phyloP scores from a whole-genome alignment of 148 eudicot genomes.

The Rhododendron molle region DNA sequence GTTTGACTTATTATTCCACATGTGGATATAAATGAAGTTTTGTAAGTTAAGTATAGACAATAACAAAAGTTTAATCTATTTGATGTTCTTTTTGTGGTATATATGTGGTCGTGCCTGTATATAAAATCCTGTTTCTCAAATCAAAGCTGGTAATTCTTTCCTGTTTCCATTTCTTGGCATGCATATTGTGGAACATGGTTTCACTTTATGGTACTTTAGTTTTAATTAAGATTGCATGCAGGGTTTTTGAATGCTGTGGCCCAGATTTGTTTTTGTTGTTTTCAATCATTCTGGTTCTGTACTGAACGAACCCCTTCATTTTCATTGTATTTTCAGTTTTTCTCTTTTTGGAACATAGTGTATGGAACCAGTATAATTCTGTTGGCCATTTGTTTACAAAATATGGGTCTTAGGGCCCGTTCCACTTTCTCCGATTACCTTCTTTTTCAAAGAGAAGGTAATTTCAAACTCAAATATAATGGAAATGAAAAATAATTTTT shows the following conservation, averaged over 20 bases:
- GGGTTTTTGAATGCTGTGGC: background rate
- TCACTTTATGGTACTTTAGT: background rate
- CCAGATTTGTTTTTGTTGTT: background rate
- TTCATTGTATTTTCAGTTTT: background rate
- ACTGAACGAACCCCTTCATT: background rate
- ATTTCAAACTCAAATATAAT: too few relatives aligned
- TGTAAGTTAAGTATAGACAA: background rate
- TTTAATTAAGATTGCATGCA: constrained; percentile 3
- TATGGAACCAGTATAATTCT: background rate
- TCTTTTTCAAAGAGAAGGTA: too few relatives aligned
- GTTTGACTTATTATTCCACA: background rate
- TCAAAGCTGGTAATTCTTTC: background rate
- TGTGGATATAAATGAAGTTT: background rate
- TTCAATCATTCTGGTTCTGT: background rate
- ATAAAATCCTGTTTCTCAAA: background rate
- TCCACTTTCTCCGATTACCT: too few relatives aligned
- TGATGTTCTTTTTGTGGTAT: background rate
- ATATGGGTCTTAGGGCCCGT: too few relatives aligned
- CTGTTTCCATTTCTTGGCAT: background rate
- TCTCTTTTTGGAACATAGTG: background rate
- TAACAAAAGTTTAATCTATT: background rate
- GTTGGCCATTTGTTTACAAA: background rate
- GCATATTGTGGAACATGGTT: background rate
- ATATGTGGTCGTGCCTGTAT: background rate
- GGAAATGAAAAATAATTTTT: too few relatives aligned